Evolutionary conservation across 257 asterid species (phyloP).

Genomic region (Fraxinus americana): DNA sequence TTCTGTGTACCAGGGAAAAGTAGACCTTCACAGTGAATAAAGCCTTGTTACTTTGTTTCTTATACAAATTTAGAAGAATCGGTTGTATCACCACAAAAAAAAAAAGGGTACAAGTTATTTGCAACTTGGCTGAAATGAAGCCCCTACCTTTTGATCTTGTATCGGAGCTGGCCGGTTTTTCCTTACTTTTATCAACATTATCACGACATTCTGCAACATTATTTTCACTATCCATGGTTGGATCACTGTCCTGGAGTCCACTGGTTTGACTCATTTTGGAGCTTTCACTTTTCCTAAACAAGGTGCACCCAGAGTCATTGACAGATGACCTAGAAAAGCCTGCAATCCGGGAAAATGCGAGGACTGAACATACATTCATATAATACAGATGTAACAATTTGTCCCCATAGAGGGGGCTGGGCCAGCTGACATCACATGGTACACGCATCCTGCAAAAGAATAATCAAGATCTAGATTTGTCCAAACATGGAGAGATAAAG

Average conservation of each 20-base stretch:
- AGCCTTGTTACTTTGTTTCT: neutral
- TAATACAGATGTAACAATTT: neutral
- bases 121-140: slow-evolving; percentile 5
- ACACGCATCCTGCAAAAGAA: neutral
- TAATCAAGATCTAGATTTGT: slow-evolving; percentile 6
- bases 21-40: neutral
- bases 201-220: slow-evolving; percentile 43
- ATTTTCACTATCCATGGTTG: slow-evolving; percentile 27
- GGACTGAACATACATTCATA: neutral
- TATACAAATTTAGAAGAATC: neutral
- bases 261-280: slow-evolving; percentile 35
- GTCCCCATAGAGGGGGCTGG: slow-evolving; percentile 14
- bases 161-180: slow-evolving; percentile 46
- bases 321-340: slow-evolving; percentile 43
- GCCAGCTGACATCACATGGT: neutral
- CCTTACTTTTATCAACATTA: slow-evolving; percentile 39
- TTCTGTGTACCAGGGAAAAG: neutral
- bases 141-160: slow-evolving; percentile 73
- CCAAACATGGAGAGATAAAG: slow-evolving; percentile 5
- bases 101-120: neutral
- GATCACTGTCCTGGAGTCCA: slow-evolving; percentile 40
- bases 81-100: neutral
- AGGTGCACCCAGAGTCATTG: slow-evolving; percentile 32
- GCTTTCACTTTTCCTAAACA: slow-evolving; percentile 44
- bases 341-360: slow-evolving; percentile 20